Conservation (phyloP, 371 early-diverging fungal genomes). For the Apophysomyces trapeziformis region DNA sequence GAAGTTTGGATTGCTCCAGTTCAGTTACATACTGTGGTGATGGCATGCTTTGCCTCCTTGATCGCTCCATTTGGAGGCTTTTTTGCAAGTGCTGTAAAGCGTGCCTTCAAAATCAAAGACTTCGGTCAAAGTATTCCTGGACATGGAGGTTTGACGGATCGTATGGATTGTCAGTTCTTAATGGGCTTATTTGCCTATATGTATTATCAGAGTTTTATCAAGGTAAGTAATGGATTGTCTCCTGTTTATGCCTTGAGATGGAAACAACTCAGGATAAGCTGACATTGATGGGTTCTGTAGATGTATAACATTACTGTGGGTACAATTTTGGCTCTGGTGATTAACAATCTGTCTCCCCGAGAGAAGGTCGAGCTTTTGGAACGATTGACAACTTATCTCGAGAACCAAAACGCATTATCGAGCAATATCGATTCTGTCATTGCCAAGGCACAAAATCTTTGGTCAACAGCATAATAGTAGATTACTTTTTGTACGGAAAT, state of each 20-base stretch:
- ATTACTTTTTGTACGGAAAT: not conserved
- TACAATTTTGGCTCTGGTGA: constrained; percentile 52
- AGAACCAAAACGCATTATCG: constrained; percentile 58
- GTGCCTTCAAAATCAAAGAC: constrained; percentile 99
- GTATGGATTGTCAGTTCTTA: constrained; percentile 98
- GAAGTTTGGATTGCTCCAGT: constrained; percentile 76
- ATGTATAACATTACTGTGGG: constrained; percentile 61
- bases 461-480: constrained; percentile 11
- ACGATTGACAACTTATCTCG: constrained; percentile 60
- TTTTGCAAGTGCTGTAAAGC: constrained; percentile 98
- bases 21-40: constrained; percentile 87
- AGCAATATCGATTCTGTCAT: constrained; percentile 21
- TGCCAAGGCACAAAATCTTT: constrained; percentile 29
- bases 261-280: not conserved
- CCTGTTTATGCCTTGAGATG: no score
- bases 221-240: constrained; percentile 38
- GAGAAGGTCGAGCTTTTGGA: constrained; percentile 66
- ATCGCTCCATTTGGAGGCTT: constrained; percentile 99
- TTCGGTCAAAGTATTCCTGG: constrained; percentile 98
- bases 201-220: constrained; percentile 90
- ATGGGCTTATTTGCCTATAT: constrained; percentile 96
- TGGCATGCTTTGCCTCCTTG: constrained; percentile 95
- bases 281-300: constrained; percentile 20
- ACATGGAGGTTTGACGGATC: constrained; percentile 98
- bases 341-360: constrained; percentile 52